phyloP scores from a whole-genome alignment of 2,329 filamentous ascomycete species.

The Ploettnerulaceae sp. region DNA sequence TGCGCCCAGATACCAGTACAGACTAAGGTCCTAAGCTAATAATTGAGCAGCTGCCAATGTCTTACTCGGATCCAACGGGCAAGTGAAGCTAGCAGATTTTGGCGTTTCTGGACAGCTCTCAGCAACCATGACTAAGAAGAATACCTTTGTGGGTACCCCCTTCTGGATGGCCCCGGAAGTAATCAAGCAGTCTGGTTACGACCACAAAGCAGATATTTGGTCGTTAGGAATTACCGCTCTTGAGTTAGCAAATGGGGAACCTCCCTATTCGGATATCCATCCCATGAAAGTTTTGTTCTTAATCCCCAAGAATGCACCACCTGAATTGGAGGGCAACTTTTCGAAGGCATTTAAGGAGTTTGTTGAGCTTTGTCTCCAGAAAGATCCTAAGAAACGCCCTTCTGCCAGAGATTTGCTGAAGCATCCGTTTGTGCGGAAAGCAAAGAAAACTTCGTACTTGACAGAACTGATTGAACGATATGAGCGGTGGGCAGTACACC shows the following conservation, averaged over 20 bases:
- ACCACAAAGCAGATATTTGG: constrained; percentile 98
- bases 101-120: constrained; percentile 94
- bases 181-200: constrained; percentile 96
- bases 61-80: constrained; percentile 79
- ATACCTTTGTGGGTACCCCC: constrained; percentile 95
- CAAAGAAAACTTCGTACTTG: constrained; percentile 93
- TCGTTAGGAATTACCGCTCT: constrained; percentile 91
- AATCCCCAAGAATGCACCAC: constrained; percentile 90
- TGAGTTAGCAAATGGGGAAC: constrained; percentile 86
- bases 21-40: constrained; percentile 8
- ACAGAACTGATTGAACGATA: constrained; percentile 93
- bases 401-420: constrained; percentile 81
- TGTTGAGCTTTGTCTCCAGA: constrained; percentile 74
- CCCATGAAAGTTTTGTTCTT: constrained; percentile 98
- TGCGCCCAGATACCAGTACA: constrained; percentile 21
- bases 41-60: constrained; percentile 79
- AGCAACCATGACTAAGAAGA: constrained; percentile 99
- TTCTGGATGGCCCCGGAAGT: constrained; percentile 99
- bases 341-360: constrained; percentile 82
- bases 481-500: constrained; percentile 77
- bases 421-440: constrained; percentile 83
- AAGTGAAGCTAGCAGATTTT: constrained; percentile 96
- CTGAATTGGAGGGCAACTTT: constrained; percentile 74
- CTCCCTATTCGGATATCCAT: constrained; percentile 92
- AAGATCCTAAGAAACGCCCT: constrained; percentile 85